Evolutionary conservation across 176 grass and related monocot species (phyloP).

Genomic region (Pharus latifolius): DNA sequence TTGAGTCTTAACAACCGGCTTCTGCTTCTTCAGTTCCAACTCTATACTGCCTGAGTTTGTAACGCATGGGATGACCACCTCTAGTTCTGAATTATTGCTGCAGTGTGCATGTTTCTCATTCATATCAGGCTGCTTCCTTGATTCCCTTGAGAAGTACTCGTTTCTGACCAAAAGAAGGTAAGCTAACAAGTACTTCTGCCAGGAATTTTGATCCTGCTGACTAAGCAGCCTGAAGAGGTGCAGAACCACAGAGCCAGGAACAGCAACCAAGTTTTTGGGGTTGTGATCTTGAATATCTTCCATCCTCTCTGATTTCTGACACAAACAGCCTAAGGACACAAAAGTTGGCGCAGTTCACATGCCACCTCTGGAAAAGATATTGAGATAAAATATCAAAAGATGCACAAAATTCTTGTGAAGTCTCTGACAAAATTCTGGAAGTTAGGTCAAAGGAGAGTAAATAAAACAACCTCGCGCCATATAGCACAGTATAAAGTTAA

Average conservation of each 20-base stretch:
- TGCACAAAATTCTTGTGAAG: not conserved
- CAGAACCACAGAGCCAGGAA: conserved; percentile 43
- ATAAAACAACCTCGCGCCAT: not conserved
- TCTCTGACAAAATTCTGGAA: not conserved
- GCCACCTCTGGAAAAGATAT: conserved; percentile 16
- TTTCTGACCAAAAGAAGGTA: conserved; percentile 55
- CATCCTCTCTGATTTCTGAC: conserved; percentile 15
- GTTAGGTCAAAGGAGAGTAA: not conserved
- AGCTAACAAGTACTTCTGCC: conserved; percentile 54
- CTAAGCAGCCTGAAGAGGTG: conserved; percentile 45
- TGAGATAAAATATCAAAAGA: not conserved
- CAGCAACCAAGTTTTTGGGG: conserved; percentile 37
- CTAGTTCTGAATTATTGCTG: conserved; percentile 27
- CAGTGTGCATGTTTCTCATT: conserved; percentile 5
- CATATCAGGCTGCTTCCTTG: conserved; percentile 16
- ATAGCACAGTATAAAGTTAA: not conserved
- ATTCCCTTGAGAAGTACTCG: conserved; percentile 28
- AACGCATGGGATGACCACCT: conserved; percentile 2
- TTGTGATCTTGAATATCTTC: conserved; percentile 47
- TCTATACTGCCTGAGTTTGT: conserved; percentile 25
- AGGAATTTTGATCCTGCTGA: conserved; percentile 51
- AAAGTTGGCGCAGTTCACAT: not conserved
- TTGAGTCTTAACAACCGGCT: conserved; percentile 19
- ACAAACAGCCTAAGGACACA: not conserved
- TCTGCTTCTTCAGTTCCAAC: conserved; percentile 39